Evolutionary conservation across 179 eudicot genomes (phyloP).

Genomic region (Vitellaria paradoxa): DNA sequence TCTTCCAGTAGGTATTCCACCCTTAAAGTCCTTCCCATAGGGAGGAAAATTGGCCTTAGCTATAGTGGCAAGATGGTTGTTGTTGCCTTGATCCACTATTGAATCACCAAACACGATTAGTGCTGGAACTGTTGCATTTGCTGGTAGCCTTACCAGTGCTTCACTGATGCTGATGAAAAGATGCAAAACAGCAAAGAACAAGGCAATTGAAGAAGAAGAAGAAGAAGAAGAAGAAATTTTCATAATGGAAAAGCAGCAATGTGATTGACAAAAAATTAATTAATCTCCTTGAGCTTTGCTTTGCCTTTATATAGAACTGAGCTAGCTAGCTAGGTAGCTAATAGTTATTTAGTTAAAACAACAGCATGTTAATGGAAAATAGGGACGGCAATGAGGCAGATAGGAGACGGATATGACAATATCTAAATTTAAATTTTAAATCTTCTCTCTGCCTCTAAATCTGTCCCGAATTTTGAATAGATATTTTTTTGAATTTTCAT

Average conservation of each 20-base stretch:
- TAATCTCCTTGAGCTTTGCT: neutral
- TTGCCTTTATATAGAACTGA: no score
- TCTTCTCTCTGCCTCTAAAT: no score
- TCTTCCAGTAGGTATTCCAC: conserved; percentile 47
- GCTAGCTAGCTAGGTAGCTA: no score
- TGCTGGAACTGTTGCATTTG: conserved; percentile 33
- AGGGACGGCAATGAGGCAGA: no score
- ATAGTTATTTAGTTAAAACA: no score
- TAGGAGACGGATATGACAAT: no score
- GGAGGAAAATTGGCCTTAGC: conserved; percentile 39
- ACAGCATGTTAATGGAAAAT: no score
- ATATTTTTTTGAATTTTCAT: no score
- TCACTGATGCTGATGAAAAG: neutral
- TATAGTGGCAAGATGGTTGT: conserved; percentile 29
- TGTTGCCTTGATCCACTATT: conserved; percentile 54
- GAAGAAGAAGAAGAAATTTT: conserved; percentile 2
- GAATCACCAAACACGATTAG: conserved; percentile 50
- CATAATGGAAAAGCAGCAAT: neutral
- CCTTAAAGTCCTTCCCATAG: conserved; percentile 48
- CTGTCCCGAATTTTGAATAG: no score
- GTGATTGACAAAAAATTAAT: neutral
- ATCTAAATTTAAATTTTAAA: no score
- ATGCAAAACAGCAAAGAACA: neutral
- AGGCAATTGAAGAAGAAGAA: neutral
- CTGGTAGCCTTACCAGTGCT: conserved; percentile 17